Evolutionary conservation across 148 eudicot species (phyloP), one percentile per base, ranked within the genome.

Genomic region (Vaccinium corymbosum): DNA sequence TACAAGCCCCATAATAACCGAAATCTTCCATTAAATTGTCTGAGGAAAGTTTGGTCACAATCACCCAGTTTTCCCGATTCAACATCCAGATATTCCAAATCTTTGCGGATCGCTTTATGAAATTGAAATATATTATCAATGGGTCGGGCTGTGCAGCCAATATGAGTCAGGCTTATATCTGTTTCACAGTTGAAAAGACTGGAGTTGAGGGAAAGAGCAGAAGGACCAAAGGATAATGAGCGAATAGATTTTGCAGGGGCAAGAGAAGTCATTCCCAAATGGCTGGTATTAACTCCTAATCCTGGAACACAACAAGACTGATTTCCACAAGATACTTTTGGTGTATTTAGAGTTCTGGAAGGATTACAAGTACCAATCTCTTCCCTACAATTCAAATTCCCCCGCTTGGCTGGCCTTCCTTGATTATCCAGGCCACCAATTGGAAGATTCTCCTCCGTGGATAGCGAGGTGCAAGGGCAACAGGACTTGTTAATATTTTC

Each of bases 181-280:
- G 97, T 86, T 91, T 94, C 98, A 97, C 97, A 95, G 85, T 92
- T 94, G 86, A 94, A 95, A 88, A 95, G 98, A 88, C 98, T 92
- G 71, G 98, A 95, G 84, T 89, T 91, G 76, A 94, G 90, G 82
- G 98, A 95, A 83, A 98, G 98, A 56, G 97, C 98, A 86, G 87
- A 84, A 55, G 97, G 93, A 84, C 93, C 89, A 86, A 93, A 91
- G 75, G 98, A 92, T 68, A 93, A 91, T 20, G 96, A 92, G 57
- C 98, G 98, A 66, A 92, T 83, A 84, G 98, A 95, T 90, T 95
- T 95, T n/a, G 93, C 92, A 85, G 90, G 83, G 84, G 90, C 90
- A 51, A 94, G 83, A 81, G 98, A 90, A 85, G 79, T 88, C 52
- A 86, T 85, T 56, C 87, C 92, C 59, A 92, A 88, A 84, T 86